These are phyloP conservation scores for barley (Hordeum vulgare) DNA, from an alignment of 176 grass and related monocot species.

Conservation along the genomic window MorexV3_pseudomolecules_assembly NC_058519.1:79956217-79956716, in stretches of 20 bases:
- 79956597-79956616: constrained; percentile 87
- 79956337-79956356: constrained; percentile 32
- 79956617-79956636: constrained; percentile 73
- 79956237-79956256: constrained; percentile 7
- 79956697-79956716: background rate
- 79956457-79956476: background rate
- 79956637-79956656: constrained; percentile 96
- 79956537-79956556: constrained; percentile 92
- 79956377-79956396: constrained; percentile 29
- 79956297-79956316: background rate
- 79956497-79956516: constrained; percentile 63
- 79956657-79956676: constrained; percentile 39
- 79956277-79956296: background rate
- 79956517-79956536: constrained; percentile 91
- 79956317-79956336: constrained; percentile 15
- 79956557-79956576: constrained; percentile 84
- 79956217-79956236: constrained; percentile 39
- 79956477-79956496: background rate
- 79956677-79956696: background rate
- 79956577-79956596: constrained; percentile 93
- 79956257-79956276: background rate
- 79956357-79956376: constrained; percentile 43
- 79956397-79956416: constrained; percentile 35
- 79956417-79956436: constrained; percentile 1
- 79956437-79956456: background rate